Evolutionary conservation across 169 alveolate species (phyloP).

Genomic region (Eimeria necatrix): DNA sequence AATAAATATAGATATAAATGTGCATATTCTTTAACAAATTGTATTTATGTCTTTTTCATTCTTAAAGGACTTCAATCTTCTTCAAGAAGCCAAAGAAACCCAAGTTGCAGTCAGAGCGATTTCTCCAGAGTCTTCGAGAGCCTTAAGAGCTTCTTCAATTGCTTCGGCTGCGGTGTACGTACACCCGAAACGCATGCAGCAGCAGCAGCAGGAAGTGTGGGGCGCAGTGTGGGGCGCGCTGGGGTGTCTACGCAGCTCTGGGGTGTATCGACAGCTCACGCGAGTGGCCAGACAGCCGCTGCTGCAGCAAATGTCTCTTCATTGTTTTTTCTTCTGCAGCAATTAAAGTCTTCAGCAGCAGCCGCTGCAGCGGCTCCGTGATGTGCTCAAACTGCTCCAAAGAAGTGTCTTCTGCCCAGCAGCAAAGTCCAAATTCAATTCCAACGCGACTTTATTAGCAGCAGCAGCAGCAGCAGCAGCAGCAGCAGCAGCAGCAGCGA

Average conservation of each 20-base stretch:
- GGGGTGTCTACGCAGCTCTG: background rate
- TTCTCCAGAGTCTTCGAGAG: slow-evolving; percentile 37
- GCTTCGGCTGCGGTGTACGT: slow-evolving; percentile 19
- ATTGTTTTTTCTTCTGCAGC: background rate
- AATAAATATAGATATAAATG: background rate
- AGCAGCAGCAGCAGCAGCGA: slow-evolving; percentile 4
- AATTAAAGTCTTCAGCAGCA: background rate
- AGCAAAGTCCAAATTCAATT: background rate
- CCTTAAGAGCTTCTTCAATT: slow-evolving; percentile 29
- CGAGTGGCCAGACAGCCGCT: background rate
- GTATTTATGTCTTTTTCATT: background rate
- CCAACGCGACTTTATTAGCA: background rate
- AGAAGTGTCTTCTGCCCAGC: background rate
- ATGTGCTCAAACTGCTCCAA: background rate
- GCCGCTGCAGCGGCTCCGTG: slow-evolving; percentile 21
- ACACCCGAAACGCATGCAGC: background rate
- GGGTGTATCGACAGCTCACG: background rate
- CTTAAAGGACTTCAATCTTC: background rate
- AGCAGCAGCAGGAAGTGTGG: background rate
- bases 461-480: background rate
- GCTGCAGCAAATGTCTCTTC: background rate
- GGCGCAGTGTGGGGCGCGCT: background rate
- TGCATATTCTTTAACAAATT: too few relatives aligned
- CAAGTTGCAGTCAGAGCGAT: slow-evolving; percentile 19
- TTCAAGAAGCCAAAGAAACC: slow-evolving; percentile 17